These are phyloP conservation scores for Eutypella sp. DNA, from an alignment of 2,329 filamentous ascomycete genomes.

Conservation along the genomic window DNA sequence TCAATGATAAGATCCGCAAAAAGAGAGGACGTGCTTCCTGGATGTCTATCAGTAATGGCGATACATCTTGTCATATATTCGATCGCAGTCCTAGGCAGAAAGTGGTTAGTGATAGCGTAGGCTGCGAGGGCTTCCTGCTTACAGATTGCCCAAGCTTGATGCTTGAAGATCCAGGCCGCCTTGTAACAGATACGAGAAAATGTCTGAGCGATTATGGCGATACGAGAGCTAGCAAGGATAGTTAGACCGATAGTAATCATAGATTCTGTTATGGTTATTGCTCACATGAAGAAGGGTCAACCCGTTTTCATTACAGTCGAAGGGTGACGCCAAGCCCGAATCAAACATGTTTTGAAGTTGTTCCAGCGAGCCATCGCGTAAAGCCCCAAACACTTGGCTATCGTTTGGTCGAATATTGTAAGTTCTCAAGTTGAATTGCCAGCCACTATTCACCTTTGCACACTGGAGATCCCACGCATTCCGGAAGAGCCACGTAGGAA, in stretches of 20 bases:
- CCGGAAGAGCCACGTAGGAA: neutral
- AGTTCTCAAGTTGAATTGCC: slow-evolving; percentile 8
- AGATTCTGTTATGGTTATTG: no score
- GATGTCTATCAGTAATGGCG: no score
- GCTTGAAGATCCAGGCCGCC: no score
- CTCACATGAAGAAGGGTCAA: slow-evolving; percentile 8
- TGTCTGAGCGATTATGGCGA: neutral
- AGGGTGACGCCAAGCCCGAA: slow-evolving; percentile 9
- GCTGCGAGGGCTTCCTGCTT: no score
- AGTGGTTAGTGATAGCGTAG: no score
- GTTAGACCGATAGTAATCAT: neutral
- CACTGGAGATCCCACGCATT: slow-evolving; percentile 10
- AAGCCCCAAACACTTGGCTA: slow-evolving; percentile 1
- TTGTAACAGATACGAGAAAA: slow-evolving; percentile 4
- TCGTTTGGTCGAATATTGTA: neutral
- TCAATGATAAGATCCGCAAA: no score
- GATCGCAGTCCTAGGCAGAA: no score
- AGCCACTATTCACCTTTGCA: slow-evolving; percentile 4
- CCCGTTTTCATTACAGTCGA: neutral
- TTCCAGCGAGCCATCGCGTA: neutral
- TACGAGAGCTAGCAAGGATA: neutral
- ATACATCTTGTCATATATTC: no score
- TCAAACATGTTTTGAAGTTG: slow-evolving; percentile 10
- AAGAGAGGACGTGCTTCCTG: no score
- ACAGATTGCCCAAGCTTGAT: no score